Evolutionary conservation across 805 yeast species (phyloP), one percentile per base, ranked within the genome.

Genomic region (Debaryomyces prosopidis): DNA sequence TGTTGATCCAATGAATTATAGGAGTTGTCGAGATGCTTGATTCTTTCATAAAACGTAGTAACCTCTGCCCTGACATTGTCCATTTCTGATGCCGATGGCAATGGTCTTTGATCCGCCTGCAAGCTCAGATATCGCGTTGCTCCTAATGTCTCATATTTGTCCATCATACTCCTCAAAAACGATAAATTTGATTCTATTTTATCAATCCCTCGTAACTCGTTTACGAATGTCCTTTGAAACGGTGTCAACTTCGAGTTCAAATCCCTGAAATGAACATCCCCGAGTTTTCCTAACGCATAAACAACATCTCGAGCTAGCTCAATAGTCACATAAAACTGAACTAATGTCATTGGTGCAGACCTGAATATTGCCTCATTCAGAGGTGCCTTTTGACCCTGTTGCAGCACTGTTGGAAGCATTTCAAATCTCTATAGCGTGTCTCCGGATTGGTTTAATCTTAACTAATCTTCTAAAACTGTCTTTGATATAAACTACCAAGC

Each of bases 31-130:
- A 72, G 59, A 40, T 72, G 76, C 37, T 60, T 59, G 37, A 71
- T 65, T 45, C 70, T 50, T 5, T 60, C 66, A 47, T 58, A 53
- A 42, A 66, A 52, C 6, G 54, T 57, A 2, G 46, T 43, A 10
- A 71, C 56, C 30, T 56, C 55, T 9, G 47, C 51, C 42, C 54
- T 59, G 42, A 68, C 54, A 12, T 58, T 62, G 48, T 70, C 75
- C 58, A 70, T 59, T 32, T 67, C 73, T 9, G 71, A 59, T 2
- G 62, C 40, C 5, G 66, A 41, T 4, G 73, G 73, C 36, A 70
- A 57, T 3, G 82, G 81, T 42, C 79, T 73, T 54, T 87, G 78
- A 48, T 91, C 89, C 3, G 75, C 69, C 35, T 84, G 48, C 33
- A 63, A 48, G 26, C 59, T 58, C 37, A 59, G 59, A 40, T 47